These are phyloP conservation scores for Cordia subcordata DNA, from an alignment of 257 asterid genomes.

Conservation along the genomic window DNA sequence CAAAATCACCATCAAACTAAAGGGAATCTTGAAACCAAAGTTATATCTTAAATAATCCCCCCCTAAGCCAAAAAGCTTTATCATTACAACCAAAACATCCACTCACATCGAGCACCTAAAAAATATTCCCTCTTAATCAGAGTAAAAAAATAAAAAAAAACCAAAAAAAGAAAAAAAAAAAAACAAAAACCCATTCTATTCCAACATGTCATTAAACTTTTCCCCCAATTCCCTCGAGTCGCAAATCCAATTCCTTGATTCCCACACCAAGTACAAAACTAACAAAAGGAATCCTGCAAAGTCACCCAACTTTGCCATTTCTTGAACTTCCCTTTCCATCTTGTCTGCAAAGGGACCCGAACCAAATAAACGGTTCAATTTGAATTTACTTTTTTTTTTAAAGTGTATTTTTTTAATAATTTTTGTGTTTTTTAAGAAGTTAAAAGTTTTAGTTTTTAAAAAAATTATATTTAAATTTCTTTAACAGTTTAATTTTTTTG, in stretches of 20 bases:
- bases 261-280: constrained; percentile 21
- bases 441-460: too few relatives aligned
- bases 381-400: too few relatives aligned
- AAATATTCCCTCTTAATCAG: constrained; percentile 26
- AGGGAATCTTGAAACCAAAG: constrained; percentile 32
- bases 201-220: too few relatives aligned
- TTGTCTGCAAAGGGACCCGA: neutral
- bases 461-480: too few relatives aligned
- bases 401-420: too few relatives aligned
- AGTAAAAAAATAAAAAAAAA: neutral
- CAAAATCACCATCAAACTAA: constrained; percentile 21
- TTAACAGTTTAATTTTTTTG: too few relatives aligned
- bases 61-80: neutral
- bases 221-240: too few relatives aligned
- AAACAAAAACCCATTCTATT: too few relatives aligned
- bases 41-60: constrained; percentile 23
- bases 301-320: constrained; percentile 18
- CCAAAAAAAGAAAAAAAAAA: constrained; percentile 8
- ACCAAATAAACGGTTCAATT: neutral
- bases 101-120: constrained; percentile 57
- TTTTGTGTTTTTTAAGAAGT: too few relatives aligned
- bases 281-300: constrained; percentile 12
- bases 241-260: constrained; percentile 28
- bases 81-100: constrained; percentile 30
- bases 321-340: constrained; percentile 14